Base-by-base conservation (phyloP, 2,329 filamentous ascomycete species). In the Xylariaceae sp. region DNA sequence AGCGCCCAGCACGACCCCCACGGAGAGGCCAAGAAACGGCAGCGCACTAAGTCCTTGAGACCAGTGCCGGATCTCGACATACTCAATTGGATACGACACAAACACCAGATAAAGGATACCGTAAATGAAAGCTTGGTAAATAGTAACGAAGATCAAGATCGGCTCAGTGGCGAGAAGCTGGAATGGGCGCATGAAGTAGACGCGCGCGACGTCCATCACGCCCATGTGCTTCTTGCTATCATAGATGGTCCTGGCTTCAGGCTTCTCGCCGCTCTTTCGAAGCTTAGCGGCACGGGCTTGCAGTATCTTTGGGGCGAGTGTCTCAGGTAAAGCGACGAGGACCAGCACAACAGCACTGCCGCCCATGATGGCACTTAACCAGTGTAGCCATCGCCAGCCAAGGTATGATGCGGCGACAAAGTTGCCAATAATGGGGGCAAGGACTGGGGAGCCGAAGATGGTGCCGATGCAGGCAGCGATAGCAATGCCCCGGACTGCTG, bases 41-140 rank as follows among this genome's bases (percentile, higher is more conserved):
- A 78, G 58, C 1, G 72, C 73, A 2, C 71, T 72, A 1, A 75
- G 62, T 2, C 76, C 71, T 0, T 65, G 57, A 10, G 61, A 63
- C 68, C 72, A 79, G 13, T 69, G 69, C 11, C 76, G 71, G n/a
- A 70, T 47, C 50, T 75, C 66, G 31, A 63, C 48, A 48, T 75
- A 79, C 12, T 74, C 73, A 46, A 79, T 75, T 0, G 75, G 75
- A 45, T 76, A 77, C 1, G 75, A 68, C 47, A 76, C 72, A 0
- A 79, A 67, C 0, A 70, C 72, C 42, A 78, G 66, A 58, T 77
- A 79, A 16, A 78, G 65, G 3, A 79, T 60, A 3, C 68, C 69
- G 51, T 77, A 79, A 19, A 75, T 69, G 53, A 77, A 76, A 1
- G 73, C 70, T 6, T 71, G 71, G 48, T 75, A 76, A 13, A 75